These are phyloP conservation scores for Pichia ethanolica DNA, from an alignment of 805 yeast species.

Conservation along the genomic window DNA sequence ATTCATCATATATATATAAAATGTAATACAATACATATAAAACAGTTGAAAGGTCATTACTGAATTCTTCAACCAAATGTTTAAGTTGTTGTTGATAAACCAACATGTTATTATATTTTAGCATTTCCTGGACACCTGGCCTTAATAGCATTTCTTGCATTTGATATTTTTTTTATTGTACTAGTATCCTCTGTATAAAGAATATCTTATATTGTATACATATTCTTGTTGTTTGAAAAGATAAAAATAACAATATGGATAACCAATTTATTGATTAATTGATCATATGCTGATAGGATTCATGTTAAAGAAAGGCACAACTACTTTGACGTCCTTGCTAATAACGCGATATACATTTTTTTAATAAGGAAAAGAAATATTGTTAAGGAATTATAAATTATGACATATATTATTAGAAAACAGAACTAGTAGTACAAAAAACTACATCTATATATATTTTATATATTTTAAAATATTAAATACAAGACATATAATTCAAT, in stretches of 20 bases:
- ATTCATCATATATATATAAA: slow-evolving; percentile 10
- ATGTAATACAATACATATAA: slow-evolving; percentile 7
- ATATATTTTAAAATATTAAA: too few species aligned
- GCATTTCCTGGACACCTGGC: not conserved
- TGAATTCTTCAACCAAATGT: not conserved
- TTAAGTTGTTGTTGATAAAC: slow-evolving; percentile 1
- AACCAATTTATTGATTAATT: too few species aligned
- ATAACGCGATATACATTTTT: too few species aligned
- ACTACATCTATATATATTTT: not conserved
- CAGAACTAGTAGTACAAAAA: not conserved
- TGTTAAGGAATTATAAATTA: too few species aligned
- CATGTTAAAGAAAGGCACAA: too few species aligned
- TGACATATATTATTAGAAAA: not conserved
- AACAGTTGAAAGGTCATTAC: not conserved
- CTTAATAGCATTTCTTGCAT: slow-evolving; percentile 3
- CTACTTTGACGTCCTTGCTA: too few species aligned
- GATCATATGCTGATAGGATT: too few species aligned
- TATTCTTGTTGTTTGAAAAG: too few species aligned
- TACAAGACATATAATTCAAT: too few species aligned
- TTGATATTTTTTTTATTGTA: not conserved
- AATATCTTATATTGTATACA: too few species aligned
- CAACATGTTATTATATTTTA: slow-evolving; percentile 1
- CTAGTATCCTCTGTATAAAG: too few species aligned
- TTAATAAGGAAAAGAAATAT: not conserved
- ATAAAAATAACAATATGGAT: too few species aligned